Conservation (phyloP, 2,329 filamentous ascomycete species). For the Thermochaetoides dissita region DNA sequence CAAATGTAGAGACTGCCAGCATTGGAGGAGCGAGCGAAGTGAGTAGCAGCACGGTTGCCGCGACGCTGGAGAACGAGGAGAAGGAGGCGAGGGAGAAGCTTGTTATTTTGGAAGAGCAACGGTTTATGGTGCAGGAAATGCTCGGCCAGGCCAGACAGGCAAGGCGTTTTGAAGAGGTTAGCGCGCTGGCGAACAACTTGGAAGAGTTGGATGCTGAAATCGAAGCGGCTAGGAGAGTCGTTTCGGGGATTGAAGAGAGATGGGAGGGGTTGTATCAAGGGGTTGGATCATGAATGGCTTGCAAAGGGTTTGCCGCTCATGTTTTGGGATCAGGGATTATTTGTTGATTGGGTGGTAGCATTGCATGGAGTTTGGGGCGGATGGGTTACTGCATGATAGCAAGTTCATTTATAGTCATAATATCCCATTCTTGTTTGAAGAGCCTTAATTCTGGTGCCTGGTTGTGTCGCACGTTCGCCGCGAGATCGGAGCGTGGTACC, state of each 20-base stretch:
- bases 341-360: background rate
- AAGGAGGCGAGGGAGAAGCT: slow-evolving; percentile 66
- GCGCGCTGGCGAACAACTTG: slow-evolving; percentile 62
- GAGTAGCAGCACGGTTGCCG: slow-evolving; percentile 40
- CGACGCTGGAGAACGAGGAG: slow-evolving; percentile 63
- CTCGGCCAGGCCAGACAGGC: slow-evolving; percentile 61
- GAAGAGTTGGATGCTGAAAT: slow-evolving; percentile 76
- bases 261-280: slow-evolving; percentile 39
- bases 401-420: too few relatives aligned
- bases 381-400: background rate
- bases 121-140: slow-evolving; percentile 80
- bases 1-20: slow-evolving; percentile 37
- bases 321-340: background rate
- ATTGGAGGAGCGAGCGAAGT: slow-evolving; percentile 31
- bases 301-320: too few relatives aligned
- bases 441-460: too few relatives aligned
- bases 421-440: too few relatives aligned
- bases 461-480: too few relatives aligned
- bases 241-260: slow-evolving; percentile 49
- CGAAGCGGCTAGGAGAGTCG: slow-evolving; percentile 46
- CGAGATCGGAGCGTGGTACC: too few relatives aligned
- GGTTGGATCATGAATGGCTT: slow-evolving; percentile 5
- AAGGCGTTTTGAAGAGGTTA: slow-evolving; percentile 74
- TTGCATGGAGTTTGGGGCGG: background rate
- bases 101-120: slow-evolving; percentile 80